phyloP scores from a whole-genome alignment of 306 rosid species.

The Vachellia collinsii region DNA sequence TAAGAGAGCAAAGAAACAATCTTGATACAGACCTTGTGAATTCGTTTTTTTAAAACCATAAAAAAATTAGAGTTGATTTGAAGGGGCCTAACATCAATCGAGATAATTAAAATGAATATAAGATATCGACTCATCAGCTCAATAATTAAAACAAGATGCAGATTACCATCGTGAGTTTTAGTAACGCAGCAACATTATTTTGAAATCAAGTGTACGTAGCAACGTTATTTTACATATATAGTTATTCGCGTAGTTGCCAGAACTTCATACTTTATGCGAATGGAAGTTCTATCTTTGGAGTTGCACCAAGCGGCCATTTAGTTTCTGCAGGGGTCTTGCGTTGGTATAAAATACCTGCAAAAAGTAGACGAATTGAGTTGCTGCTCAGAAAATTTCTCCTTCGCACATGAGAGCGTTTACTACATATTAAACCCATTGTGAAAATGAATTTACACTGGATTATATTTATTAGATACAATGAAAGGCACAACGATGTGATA shows the following conservation, averaged over 20 bases:
- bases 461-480: not conserved
- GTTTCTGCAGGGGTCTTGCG: slow-evolving; percentile 53
- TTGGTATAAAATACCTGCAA: slow-evolving; percentile 52
- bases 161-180: no score
- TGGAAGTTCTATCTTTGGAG: not conserved
- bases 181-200: no score
- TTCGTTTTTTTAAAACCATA: no score
- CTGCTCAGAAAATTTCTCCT: not conserved
- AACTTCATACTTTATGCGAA: not conserved
- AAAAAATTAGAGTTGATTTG: no score
- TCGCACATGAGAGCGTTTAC: not conserved
- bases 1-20: no score
- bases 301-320: slow-evolving; percentile 42
- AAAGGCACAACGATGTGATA: not conserved
- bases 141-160: no score
- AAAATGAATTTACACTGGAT: not conserved
- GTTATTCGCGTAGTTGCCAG: not conserved
- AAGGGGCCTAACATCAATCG: no score
- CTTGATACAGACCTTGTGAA: no score
- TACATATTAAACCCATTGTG: not conserved
- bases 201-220: no score
- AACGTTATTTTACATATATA: not conserved
- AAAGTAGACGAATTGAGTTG: not conserved
- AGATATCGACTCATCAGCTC: no score
- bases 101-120: no score